Conservation (phyloP, 1,139 yeast genomes). For the Zygosaccharomyces sapae region DNA sequence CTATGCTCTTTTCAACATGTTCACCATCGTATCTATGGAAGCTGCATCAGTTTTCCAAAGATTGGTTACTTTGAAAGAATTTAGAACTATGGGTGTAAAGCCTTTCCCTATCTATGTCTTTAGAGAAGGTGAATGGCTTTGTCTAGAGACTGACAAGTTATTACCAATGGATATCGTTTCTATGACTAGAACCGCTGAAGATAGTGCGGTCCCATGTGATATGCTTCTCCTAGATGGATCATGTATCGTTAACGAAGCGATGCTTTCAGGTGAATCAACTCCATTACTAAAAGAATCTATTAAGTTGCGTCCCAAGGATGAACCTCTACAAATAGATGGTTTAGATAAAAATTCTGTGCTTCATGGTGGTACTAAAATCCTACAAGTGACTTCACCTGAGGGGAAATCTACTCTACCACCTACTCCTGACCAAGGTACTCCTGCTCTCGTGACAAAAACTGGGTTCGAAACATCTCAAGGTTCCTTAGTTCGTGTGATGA, state of each 20-base stretch:
- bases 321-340: slow-evolving; percentile 67
- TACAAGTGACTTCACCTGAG: slow-evolving; percentile 79
- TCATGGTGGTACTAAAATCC: slow-evolving; percentile 95
- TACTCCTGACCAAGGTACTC: slow-evolving; percentile 89
- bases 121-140: slow-evolving; percentile 68
- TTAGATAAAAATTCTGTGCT: slow-evolving; percentile 83
- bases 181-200: slow-evolving; percentile 81
- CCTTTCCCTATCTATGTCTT: slow-evolving; percentile 75
- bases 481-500: slow-evolving; percentile 95
- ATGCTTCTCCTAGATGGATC: slow-evolving; percentile 79
- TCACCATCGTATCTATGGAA: slow-evolving; percentile 91
- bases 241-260: slow-evolving; percentile 93
- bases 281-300: slow-evolving; percentile 92
- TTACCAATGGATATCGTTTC: slow-evolving; percentile 94
- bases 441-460: slow-evolving; percentile 86
- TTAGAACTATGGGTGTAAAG: slow-evolving; percentile 95
- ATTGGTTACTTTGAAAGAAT: slow-evolving; percentile 88
- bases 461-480: slow-evolving; percentile 99
- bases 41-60: slow-evolving; percentile 94
- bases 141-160: slow-evolving; percentile 65
- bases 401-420: slow-evolving; percentile 40
- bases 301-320: slow-evolving; percentile 72
- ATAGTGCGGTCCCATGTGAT: slow-evolving; percentile 95
- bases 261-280: slow-evolving; percentile 97
- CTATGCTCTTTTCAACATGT: slow-evolving; percentile 81